Conservation (phyloP, 2,329 filamentous ascomycete species). For the Sclerotinia trifoliorum region DNA sequence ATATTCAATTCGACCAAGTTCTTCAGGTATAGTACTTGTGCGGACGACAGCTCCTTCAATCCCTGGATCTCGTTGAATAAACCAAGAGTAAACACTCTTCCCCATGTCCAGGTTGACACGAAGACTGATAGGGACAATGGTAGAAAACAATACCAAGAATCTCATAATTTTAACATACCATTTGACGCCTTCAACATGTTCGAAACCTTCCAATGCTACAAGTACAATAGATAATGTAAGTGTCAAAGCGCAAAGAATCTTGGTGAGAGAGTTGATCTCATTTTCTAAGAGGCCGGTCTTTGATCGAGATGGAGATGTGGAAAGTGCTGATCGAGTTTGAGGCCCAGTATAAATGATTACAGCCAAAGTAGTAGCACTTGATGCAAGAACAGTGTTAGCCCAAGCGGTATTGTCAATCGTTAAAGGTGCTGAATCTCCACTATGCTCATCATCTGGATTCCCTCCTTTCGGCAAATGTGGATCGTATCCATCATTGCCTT, state of each 20-base stretch:
- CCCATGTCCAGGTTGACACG: slow-evolving; percentile 97
- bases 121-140: slow-evolving; percentile 94
- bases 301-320: slow-evolving; percentile 85
- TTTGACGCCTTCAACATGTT: slow-evolving; percentile 59
- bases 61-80: slow-evolving; percentile 86
- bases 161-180: slow-evolving; percentile 99
- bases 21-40: slow-evolving; percentile 96
- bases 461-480: slow-evolving; percentile 40
- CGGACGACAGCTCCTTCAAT: slow-evolving; percentile 91
- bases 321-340: slow-evolving; percentile 89
- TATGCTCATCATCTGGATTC: slow-evolving; percentile 35
- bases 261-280: slow-evolving; percentile 95
- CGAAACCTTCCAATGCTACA: slow-evolving; percentile 82
- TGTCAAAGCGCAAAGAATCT: slow-evolving; percentile 89
- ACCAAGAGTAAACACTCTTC: slow-evolving; percentile 92
- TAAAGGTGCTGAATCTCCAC: slow-evolving; percentile 64
- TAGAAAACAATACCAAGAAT: slow-evolving; percentile 98
- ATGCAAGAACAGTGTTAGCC: slow-evolving; percentile 97
- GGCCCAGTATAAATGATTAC: slow-evolving; percentile 93
- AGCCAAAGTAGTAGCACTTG: slow-evolving; percentile 82
- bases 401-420: slow-evolving; percentile 97
- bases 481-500: slow-evolving; percentile 50
- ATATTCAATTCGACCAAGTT: slow-evolving; percentile 93
- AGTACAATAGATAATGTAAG: slow-evolving; percentile 82
- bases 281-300: slow-evolving; percentile 92